phyloP scores from a whole-genome alignment of 2,329 filamentous ascomycete species.

The Aulographum hederae region DNA sequence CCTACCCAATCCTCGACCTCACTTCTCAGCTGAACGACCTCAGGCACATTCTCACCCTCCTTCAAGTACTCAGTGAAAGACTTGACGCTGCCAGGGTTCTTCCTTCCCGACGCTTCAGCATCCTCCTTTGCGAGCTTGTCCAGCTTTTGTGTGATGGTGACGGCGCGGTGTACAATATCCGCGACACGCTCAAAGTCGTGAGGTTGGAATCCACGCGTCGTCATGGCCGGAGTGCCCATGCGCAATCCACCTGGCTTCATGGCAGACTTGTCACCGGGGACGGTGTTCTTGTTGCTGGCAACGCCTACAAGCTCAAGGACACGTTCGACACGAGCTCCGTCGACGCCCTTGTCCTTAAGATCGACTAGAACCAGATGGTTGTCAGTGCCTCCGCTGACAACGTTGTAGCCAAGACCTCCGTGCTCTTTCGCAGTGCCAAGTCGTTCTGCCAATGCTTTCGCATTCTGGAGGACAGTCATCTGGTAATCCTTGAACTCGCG shows the following conservation, averaged over 20 bases:
- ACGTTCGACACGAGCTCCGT: constrained; percentile 88
- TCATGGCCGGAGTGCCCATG: constrained; percentile 96
- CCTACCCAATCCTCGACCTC: constrained; percentile 24
- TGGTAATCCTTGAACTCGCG: constrained; percentile 92
- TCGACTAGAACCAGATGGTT: constrained; percentile 95
- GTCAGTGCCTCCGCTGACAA: constrained; percentile 90
- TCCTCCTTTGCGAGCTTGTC: constrained; percentile 20
- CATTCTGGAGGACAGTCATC: constrained; percentile 78
- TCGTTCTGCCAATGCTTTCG: constrained; percentile 66
- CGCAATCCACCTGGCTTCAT: constrained; percentile 88
- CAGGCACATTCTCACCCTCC: constrained; percentile 21
- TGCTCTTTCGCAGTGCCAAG: constrained; percentile 51
- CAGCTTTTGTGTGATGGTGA: constrained; percentile 21
- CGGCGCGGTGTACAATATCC: constrained; percentile 22
- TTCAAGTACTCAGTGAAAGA: constrained; percentile 22
- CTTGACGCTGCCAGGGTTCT: constrained; percentile 19
- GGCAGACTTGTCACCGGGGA: constrained; percentile 92
- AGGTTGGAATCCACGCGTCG: constrained; percentile 79
- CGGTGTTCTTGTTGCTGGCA: constrained; percentile 98
- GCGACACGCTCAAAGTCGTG: constrained; percentile 65
- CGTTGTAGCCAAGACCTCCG: constrained; percentile 67
- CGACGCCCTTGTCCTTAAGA: constrained; percentile 69
- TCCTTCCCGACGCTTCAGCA: constrained; percentile 17
- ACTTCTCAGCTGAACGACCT: constrained; percentile 20
- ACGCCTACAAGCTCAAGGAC: constrained; percentile 97